phyloP scores from a whole-genome alignment of 208 protist genomes.

The Leishmania braziliensis region DNA sequence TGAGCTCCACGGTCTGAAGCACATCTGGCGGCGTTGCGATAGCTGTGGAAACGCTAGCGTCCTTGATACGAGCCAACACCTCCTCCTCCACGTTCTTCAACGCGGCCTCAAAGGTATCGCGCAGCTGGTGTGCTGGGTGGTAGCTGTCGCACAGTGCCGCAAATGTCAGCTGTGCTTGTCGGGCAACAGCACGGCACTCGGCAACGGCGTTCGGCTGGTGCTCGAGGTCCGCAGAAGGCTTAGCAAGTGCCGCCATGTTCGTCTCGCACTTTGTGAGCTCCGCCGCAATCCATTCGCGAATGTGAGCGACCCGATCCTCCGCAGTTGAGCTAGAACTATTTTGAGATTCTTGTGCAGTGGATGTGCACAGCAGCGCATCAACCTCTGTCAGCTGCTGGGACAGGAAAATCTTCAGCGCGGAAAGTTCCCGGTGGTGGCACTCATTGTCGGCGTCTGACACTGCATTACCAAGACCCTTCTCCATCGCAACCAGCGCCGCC shows the following conservation, averaged over 20 bases:
- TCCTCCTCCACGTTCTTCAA: conserved; percentile 7
- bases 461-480: neutral
- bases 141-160: conserved; percentile 11
- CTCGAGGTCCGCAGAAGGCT: neutral
- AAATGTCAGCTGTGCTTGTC: conserved; percentile 5
- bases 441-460: neutral
- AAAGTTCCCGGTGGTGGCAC: conserved; percentile 6
- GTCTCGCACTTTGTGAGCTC: conserved; percentile 12
- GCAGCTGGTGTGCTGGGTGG: conserved; percentile 12
- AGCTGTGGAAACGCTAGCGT: neutral
- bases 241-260: neutral
- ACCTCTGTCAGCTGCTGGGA: conserved; percentile 15
- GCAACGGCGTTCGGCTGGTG: neutral
- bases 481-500: neutral
- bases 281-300: conserved; percentile 24
- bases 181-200: conserved; percentile 11
- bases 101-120: conserved; percentile 14
- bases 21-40: conserved; percentile 6
- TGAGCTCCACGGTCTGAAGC: conserved; percentile 26
- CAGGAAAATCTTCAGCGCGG: conserved; percentile 16
- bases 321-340: neutral
- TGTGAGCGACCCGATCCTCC: neutral
- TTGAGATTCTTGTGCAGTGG: neutral
- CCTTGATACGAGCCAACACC: conserved; percentile 6
- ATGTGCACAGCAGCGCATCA: conserved; percentile 2